Evolutionary conservation across 495 filamentous ascomycete species (phyloP), one percentile per base, ranked within the genome.

Genomic region (Cetradonia linearis): DNA sequence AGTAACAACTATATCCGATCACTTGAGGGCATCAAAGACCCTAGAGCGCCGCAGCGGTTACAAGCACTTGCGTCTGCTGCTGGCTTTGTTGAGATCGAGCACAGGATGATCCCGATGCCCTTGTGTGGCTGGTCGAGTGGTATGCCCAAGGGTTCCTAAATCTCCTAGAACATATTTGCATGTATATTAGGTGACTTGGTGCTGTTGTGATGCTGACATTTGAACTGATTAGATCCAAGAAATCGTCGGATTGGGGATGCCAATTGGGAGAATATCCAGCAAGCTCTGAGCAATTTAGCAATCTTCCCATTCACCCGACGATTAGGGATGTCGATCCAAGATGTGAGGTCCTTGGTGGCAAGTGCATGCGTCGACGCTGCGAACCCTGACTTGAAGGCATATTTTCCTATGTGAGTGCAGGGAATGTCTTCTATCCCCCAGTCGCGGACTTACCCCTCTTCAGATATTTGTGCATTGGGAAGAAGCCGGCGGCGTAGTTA

Each of bases 31-130:
- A 72, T 77, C 34, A 92, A 92, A 64, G 86, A 92, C 66, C 79
- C 85, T 50, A 77, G 88, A 46, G 82, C 84, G 27, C 82, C 86
- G 23, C 73, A 86, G 50, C 81, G 78, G 42, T 70, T 94, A 63
- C 77, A 75, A 57, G 74, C 69, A 40, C 74, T 86, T 72, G 80
- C 89, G 75, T 74, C 73, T 53, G 76, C 77, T 36, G 84, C 83
- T n/a, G 88, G 89, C 0, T 83, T 92, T 65, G 79, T 81, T 16
- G 84, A 91, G 36, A 82, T 91, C 13, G 86, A 89, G 65, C 74
- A 70, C 60, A 74, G 73, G 62, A 85, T 91, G 81, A 80, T 92
- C 55, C 82, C 77, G 37, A 71, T 92, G 44, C 88, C 85, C 52
- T 77, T 90, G 66, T 88, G 84, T 68, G 83, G 76, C 25, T 94